Conservation (phyloP, 306 rosid genomes). For the Trichosanthes truncata region DNA sequence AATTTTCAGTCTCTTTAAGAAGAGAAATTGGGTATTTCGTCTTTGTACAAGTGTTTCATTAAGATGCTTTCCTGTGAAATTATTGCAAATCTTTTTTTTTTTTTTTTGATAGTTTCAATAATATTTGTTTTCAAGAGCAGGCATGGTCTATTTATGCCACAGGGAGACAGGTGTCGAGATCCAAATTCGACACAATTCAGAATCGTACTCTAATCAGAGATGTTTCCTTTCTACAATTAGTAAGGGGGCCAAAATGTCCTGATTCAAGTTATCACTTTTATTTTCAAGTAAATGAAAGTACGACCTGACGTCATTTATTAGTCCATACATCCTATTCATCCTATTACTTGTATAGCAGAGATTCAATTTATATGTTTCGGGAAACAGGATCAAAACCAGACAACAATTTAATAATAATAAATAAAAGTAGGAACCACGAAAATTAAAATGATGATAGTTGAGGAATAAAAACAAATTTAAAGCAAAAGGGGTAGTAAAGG, state of each 20-base stretch:
- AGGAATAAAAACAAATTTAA: not conserved
- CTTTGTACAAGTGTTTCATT: not conserved
- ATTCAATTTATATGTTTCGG: not conserved
- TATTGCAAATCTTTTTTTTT: not conserved
- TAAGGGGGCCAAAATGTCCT: not conserved
- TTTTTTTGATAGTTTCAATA: not conserved
- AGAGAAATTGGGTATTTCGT: not conserved
- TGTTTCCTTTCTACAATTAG: not conserved
- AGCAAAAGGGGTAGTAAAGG: not conserved
- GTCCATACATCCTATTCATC: not conserved
- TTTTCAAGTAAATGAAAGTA: not conserved
- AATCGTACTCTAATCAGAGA: not conserved
- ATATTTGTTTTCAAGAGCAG: not conserved
- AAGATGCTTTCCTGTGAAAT: not conserved
- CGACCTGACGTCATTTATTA: not conserved
- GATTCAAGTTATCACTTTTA: not conserved
- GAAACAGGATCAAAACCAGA: not conserved
- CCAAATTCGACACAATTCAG: not conserved
- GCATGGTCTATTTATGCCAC: not conserved
- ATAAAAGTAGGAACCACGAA: not conserved
- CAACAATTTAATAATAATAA: too few relatives aligned
- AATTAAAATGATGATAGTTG: not conserved
- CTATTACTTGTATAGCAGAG: not conserved
- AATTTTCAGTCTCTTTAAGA: not conserved
- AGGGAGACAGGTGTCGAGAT: not conserved